A percentile compares a stretch with the other conserved stretches of the same genome.
Evolutionary conservation across 1,284 basidiomycete species (phyloP).

Genomic region (Papiliotrema fonsecae): DNA sequence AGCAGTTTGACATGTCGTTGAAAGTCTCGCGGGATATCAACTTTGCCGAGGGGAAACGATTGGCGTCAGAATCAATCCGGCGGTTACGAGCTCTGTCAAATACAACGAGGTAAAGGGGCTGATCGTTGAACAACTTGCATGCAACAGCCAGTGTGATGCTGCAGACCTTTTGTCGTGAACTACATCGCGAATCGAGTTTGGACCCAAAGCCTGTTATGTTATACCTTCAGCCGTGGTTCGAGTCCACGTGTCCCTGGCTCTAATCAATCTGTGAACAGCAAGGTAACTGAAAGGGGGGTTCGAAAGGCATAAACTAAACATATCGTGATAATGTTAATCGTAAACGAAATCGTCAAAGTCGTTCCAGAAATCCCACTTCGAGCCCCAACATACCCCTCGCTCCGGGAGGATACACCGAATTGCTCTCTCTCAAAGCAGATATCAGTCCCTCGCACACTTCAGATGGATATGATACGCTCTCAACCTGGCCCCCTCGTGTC

Average conservation of each 20-base stretch:
- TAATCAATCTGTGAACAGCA: no score
- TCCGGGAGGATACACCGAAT: conserved; percentile 23
- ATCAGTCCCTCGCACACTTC: conserved; percentile 29
- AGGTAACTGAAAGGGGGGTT: no score
- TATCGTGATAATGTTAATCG: no score
- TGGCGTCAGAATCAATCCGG: conserved; percentile 37
- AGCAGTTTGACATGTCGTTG: conserved; percentile 30
- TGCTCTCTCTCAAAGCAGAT: conserved; percentile 24
- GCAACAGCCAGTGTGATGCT: no score
- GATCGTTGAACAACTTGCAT: no score
- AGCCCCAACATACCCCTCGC: conserved; percentile 31
- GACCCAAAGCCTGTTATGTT: no score
- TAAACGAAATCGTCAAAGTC: conserved; percentile 6
- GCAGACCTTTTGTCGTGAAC: no score
- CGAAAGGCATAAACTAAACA: no score
- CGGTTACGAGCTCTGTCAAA: conserved; percentile 4
- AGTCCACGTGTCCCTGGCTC: no score
- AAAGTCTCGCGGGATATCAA: conserved; percentile 27
- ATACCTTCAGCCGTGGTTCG: no score
- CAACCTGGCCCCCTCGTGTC: conserved; percentile 19
- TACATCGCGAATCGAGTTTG: no score
- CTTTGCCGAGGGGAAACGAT: conserved; percentile 38
- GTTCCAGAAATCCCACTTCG: conserved; percentile 39
- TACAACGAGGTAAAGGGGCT: neutral
- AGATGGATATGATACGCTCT: conserved; percentile 30